phyloP scores from a whole-genome alignment of 2,329 filamentous ascomycete genomes.

The Phialophora verrucosa region DNA sequence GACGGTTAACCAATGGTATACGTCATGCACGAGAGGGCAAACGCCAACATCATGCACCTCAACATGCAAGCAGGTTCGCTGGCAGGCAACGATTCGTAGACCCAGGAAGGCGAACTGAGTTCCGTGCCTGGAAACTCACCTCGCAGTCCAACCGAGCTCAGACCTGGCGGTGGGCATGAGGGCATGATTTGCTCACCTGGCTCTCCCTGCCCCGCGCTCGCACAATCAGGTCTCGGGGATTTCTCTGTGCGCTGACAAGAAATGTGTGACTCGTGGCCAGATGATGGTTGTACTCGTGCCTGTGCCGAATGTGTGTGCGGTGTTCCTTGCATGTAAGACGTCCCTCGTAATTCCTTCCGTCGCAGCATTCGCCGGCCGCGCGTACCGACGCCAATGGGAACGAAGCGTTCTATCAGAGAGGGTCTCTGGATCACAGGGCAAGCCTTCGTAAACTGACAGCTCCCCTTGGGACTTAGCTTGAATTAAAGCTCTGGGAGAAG shows the following conservation, averaged over 20 bases:
- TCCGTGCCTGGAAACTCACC: slow-evolving; percentile 11
- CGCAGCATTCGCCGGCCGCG: slow-evolving; percentile 16
- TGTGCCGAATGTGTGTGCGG: slow-evolving; percentile 19
- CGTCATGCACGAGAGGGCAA: slow-evolving; percentile 12
- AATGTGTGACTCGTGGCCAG: slow-evolving; percentile 16
- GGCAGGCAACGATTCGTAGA: slow-evolving; percentile 12
- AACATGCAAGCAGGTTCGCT: slow-evolving; percentile 14
- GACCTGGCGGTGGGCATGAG: neutral
- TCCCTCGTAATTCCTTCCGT: slow-evolving; percentile 13
- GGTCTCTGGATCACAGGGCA: neutral
- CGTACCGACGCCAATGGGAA: slow-evolving; percentile 19
- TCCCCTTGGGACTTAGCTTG: slow-evolving; percentile 1
- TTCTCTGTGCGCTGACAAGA: slow-evolving; percentile 23
- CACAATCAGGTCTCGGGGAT: slow-evolving; percentile 12
- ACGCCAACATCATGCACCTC: slow-evolving; percentile 7
- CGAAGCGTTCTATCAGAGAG: slow-evolving; percentile 9
- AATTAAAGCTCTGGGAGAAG: slow-evolving; percentile 12
- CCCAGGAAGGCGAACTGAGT: slow-evolving; percentile 1
- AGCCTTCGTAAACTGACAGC: neutral
- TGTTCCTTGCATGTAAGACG: slow-evolving; percentile 35
- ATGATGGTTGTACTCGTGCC: slow-evolving; percentile 20
- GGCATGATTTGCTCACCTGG: slow-evolving; percentile 12
- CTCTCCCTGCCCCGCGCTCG: slow-evolving; percentile 17
- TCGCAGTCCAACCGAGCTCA: slow-evolving; percentile 15
- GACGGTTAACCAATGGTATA: slow-evolving; percentile 4